Evolutionary conservation across 1,284 basidiomycete species (phyloP), one percentile per base, ranked within the genome.

Genomic region (Gastroboletus turbinatus): DNA sequence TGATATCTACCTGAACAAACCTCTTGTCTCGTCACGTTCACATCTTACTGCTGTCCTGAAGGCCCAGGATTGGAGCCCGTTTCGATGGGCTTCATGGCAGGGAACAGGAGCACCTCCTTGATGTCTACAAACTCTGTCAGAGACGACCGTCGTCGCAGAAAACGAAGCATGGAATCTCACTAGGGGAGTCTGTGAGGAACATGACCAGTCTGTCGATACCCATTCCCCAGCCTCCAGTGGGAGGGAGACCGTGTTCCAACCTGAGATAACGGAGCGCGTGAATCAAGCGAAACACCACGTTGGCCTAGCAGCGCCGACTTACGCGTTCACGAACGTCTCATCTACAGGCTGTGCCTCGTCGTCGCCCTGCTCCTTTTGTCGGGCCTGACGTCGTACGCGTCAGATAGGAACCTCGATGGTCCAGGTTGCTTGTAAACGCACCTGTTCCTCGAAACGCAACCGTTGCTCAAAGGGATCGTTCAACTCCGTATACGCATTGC

Each of bases 311-410:
- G n/a, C 2, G 25, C 21, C 11, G 6, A 82, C 89, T 70, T 75
- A 93, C 88, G 93, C 92, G 70, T 96, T 89, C 53, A 97, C 84
- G 69, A 92, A 98, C 7, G 89, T 92, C 78, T 97, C 94, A 67
- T 99, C 97, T 58, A 98, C 85, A 33, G 92, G 95, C 76, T 98
- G 96, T 9, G 96, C 96, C 76, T 99, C 97, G 56, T 99, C 97
- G 69, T 99, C 96, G 59, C 96, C 96, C 58, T 89, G 87, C 57
- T 94, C 94, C 87, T 98, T 98, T 77, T 99, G 96, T 67, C 86
- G 82, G 54, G 84, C 81, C 82, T 89, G 69, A 19, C 0, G 1
- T 45, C n/a, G 56, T 54, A 48, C 3, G 23, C 19, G 35, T 54
- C 36, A 52, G 39, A 32, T 27, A 6, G n/a, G 16, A 11, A 50